Evolutionary conservation across 192 early-diverging fungal species (phyloP).

Genomic region (Coemansia javaensis): DNA sequence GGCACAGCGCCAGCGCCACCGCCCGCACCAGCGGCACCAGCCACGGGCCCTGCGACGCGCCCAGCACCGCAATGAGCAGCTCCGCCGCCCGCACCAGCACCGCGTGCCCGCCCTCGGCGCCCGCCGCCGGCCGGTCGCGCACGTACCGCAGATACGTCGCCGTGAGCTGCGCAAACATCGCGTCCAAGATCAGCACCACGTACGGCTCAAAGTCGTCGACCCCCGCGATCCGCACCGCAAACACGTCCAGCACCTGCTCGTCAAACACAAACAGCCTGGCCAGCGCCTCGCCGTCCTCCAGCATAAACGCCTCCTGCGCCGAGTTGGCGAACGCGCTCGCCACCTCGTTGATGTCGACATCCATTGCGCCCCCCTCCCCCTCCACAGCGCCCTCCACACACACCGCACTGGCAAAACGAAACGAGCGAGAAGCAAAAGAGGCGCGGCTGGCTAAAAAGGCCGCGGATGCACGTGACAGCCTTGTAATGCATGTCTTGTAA

Average conservation of each 20-base stretch:
- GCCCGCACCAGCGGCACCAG: slow-evolving; percentile 27
- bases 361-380: no score
- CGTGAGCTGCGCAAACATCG: slow-evolving; percentile 24
- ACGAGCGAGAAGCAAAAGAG: no score
- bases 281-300: slow-evolving; percentile 26
- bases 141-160: slow-evolving; percentile 32
- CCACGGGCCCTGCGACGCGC: slow-evolving; percentile 19
- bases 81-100: slow-evolving; percentile 21
- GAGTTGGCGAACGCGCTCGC: slow-evolving; percentile 35
- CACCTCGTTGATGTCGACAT: slow-evolving; percentile 19
- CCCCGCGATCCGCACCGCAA: slow-evolving; percentile 13
- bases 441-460: no score
- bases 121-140: slow-evolving; percentile 12
- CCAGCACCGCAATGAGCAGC: slow-evolving; percentile 17
- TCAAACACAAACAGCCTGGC: slow-evolving; percentile 40
- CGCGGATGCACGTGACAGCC: no score
- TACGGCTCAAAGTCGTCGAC: slow-evolving; percentile 34
- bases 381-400: no score
- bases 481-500: no score
- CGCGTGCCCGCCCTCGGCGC: slow-evolving; percentile 8
- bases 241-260: slow-evolving; percentile 6
- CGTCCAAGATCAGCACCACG: slow-evolving; percentile 14
- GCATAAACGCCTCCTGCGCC: slow-evolving; percentile 28
- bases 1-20: slow-evolving; percentile 23
- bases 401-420: no score